Evolutionary conservation across 176 grass and related monocot species (phyloP), one percentile per base, ranked within the genome.

Genomic region (Paspalum notatum): DNA sequence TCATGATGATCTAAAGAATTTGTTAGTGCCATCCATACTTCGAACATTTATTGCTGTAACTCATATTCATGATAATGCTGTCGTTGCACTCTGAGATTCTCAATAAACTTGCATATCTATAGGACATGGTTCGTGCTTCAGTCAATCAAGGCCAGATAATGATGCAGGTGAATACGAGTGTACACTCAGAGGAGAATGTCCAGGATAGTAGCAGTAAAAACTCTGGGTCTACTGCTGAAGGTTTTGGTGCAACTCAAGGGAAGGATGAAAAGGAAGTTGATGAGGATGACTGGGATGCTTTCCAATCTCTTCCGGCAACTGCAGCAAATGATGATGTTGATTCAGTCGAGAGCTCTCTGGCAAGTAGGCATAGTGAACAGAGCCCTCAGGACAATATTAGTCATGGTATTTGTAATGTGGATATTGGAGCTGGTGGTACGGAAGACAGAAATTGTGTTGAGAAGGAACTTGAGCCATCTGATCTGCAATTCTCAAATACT

Each of bases 81-180:
- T 44, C 39, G 26, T 76, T 64, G 4, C 37, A 46, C 69, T 52
- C 49, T 68, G 67, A 77, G 75, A 12, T 52, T 60, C 50, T 48
- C 72, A 21, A 71, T 16, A 27, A 21, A 59, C 48, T 86, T 76
- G 20, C 69, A 79, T 76, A 16, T 78, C 50, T 86, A 61, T 78
- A 98, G 96, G 96, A 93, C 72, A 93, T 99, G 88, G 92, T 99
- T 60, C 88, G 90, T 73, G 86, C 89, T 90, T 99, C 92, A 18
- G 85, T 99, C 38, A 85, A 22, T 83, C 92, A 95, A 71, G 82
- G 78, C 62, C 86, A 88, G 72, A 86, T 86, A 68, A 64, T 18
- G 65, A 62, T 41, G 57, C 90, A 72, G 12, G 26, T 58, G 45
- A 85, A 76, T 89, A 78, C 62, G 22, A 86, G 43, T 85, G 60